Base-by-base conservation (phyloP, 441 rosid genomes). In the Pelargonium cotyledonis region DNA sequence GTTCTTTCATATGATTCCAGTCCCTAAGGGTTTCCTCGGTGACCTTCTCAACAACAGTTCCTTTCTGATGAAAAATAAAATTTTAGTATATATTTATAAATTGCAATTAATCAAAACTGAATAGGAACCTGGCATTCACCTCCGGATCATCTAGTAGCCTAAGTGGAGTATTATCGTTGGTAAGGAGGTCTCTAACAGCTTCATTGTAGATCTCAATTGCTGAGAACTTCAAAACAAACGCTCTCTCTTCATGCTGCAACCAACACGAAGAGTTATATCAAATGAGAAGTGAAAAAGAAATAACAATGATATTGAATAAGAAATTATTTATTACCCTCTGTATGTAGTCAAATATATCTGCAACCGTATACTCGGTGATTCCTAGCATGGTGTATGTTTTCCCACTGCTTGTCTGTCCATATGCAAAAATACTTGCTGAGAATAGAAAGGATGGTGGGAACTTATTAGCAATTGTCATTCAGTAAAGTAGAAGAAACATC, bases 341-440 rank as follows among this genome's bases (percentile, higher is more conserved):
- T 58, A 88, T 80, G 77, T 89, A 90, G 51, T 89, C 92, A 81
- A 81, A 92, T 80, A 95, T 89, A 80, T 95, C 98, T 18, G 87
- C 86, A 75, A 95, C 80, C 61, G 89, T 78, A 63, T 86, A 86
- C 72, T 88, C 91, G 40, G 97, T 92, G 44, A 95, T 83, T 69
- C 98, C 98, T 78, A 70, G 76, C 98, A 95, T 95, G 41, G 99
- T 91, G 80, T 63, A 63, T 29, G 66, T 63, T 81, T 93, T 93
- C 80, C 97, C 98, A 65, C 96, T 91, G 75, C 96, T 85, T 53
- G 97, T 94, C 86, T 95, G 99, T 73, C 98, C 98, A 78, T 95
- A 95, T 66, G 98, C 98, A 81, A 95, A 95, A 72, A 91, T 86
- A 78, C 97, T 95, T 14, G 97, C 99, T 95, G 86, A 72, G 85